Evolutionary conservation across 306 rosid species (phyloP).

Genomic region (Fagus sylvatica): DNA sequence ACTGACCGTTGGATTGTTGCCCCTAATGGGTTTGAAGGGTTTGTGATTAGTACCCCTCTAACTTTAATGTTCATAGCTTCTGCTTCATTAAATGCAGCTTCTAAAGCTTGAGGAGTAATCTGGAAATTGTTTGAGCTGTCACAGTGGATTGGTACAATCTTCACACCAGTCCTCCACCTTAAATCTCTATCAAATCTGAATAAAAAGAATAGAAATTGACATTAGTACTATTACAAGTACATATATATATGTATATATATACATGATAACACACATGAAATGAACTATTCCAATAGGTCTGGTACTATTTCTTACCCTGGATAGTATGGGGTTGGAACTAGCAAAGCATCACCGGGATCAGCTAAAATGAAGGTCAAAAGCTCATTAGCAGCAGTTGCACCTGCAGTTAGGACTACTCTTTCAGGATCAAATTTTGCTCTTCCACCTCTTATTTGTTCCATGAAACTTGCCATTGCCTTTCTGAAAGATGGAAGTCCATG

Average conservation of each 20-base stretch:
- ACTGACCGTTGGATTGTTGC: slow-evolving; percentile 59
- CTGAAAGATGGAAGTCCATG: slow-evolving; percentile 81
- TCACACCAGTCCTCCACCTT: slow-evolving; percentile 92
- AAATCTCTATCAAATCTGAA: slow-evolving; percentile 92
- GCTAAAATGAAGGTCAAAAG: slow-evolving; percentile 87
- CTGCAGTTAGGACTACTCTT: slow-evolving; percentile 86
- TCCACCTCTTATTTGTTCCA: slow-evolving; percentile 77
- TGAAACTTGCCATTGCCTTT: slow-evolving; percentile 89
- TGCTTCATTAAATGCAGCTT: slow-evolving; percentile 62
- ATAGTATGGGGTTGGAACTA: slow-evolving; percentile 90
- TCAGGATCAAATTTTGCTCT: slow-evolving; percentile 66
- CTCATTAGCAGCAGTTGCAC: slow-evolving; percentile 96
- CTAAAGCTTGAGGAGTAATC: slow-evolving; percentile 66
- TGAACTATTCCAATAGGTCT: not conserved
- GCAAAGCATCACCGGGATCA: slow-evolving; percentile 84
- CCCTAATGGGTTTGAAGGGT: slow-evolving; percentile 91
- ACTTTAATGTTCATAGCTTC: slow-evolving; percentile 51
- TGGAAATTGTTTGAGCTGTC: slow-evolving; percentile 81
- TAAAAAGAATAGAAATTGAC: not conserved
- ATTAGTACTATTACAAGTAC: not conserved
- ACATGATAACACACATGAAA: not conserved
- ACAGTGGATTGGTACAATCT: slow-evolving; percentile 82
- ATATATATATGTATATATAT: not conserved
- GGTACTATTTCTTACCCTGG: slow-evolving; percentile 62
- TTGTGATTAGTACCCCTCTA: slow-evolving; percentile 74